phyloP scores from a whole-genome alignment of 441 rosid genomes.

The Daphne laureola region DNA sequence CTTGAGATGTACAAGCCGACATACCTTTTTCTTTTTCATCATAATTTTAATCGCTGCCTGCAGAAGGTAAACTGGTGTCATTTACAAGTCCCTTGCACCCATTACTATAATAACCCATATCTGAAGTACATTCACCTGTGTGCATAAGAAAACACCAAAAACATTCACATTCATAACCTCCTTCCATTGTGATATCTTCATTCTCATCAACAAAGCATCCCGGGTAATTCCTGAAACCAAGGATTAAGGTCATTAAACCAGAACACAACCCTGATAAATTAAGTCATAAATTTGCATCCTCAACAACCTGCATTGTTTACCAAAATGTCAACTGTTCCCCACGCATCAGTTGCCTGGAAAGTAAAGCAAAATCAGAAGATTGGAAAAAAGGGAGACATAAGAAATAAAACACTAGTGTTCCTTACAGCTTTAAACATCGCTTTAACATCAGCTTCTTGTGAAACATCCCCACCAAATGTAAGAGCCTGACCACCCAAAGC shows the following conservation, averaged over 20 bases:
- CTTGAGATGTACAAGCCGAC: neutral
- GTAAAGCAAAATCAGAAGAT: slow-evolving; percentile 14
- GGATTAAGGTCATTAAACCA: slow-evolving; percentile 10
- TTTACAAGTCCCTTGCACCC: slow-evolving; percentile 11
- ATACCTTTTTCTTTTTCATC: slow-evolving; percentile 92
- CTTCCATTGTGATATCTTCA: slow-evolving; percentile 91
- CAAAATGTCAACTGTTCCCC: slow-evolving; percentile 92
- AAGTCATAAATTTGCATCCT: neutral
- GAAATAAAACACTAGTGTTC: slow-evolving; percentile 10
- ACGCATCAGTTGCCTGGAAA: slow-evolving; percentile 77
- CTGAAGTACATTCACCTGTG: slow-evolving; percentile 49
- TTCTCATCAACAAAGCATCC: slow-evolving; percentile 82
- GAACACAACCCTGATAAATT: slow-evolving; percentile 4
- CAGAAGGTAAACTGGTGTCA: slow-evolving; percentile 21
- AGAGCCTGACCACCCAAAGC: slow-evolving; percentile 83
- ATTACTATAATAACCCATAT: neutral
- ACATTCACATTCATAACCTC: slow-evolving; percentile 90
- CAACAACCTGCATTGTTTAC: slow-evolving; percentile 81
- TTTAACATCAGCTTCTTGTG: slow-evolving; percentile 80
- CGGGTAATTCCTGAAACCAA: slow-evolving; percentile 70
- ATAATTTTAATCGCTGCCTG: slow-evolving; percentile 95
- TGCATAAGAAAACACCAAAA: slow-evolving; percentile 88
- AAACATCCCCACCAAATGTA: slow-evolving; percentile 92
- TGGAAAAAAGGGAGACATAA: neutral
- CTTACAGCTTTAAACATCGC: slow-evolving; percentile 93